phyloP scores from a whole-genome alignment of 2,329 filamentous ascomycete genomes.

The Fusarium subglutinans region DNA sequence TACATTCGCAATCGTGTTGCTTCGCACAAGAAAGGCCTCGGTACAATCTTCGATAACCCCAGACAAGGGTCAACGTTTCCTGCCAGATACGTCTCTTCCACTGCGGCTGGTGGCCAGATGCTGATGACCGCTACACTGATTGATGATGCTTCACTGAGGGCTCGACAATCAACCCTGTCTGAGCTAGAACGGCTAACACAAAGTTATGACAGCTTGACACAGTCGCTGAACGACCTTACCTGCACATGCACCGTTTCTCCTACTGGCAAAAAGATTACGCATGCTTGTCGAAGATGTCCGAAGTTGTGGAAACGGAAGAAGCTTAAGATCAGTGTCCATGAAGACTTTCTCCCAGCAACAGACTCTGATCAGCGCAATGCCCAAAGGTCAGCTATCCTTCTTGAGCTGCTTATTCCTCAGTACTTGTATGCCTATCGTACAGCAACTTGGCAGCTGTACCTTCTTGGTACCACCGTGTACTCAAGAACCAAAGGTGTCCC shows the following conservation, averaged over 20 bases:
- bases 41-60: slow-evolving; percentile 60
- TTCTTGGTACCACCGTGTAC: neutral
- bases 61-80: slow-evolving; percentile 19
- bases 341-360: slow-evolving; percentile 39
- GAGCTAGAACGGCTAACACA: neutral
- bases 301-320: slow-evolving; percentile 11
- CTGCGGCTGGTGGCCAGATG: neutral
- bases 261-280: neutral
- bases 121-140: neutral
- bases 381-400: slow-evolving; percentile 56
- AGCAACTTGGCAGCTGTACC: slow-evolving; percentile 22
- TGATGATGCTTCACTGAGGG: neutral
- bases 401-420: slow-evolving; percentile 54
- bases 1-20: slow-evolving; percentile 32
- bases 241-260: slow-evolving; percentile 27
- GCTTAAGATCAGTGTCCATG: slow-evolving; percentile 31
- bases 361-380: neutral
- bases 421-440: slow-evolving; percentile 53
- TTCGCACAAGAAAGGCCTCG: slow-evolving; percentile 12
- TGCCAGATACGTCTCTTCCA: neutral
- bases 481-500: neutral
- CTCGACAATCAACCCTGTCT: neutral
- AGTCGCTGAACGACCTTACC: neutral
- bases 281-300: slow-evolving; percentile 30
- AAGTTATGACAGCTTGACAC: slow-evolving; percentile 27